Base-by-base conservation (phyloP, 768 basidiomycete species). In the Trametes elegans region DNA sequence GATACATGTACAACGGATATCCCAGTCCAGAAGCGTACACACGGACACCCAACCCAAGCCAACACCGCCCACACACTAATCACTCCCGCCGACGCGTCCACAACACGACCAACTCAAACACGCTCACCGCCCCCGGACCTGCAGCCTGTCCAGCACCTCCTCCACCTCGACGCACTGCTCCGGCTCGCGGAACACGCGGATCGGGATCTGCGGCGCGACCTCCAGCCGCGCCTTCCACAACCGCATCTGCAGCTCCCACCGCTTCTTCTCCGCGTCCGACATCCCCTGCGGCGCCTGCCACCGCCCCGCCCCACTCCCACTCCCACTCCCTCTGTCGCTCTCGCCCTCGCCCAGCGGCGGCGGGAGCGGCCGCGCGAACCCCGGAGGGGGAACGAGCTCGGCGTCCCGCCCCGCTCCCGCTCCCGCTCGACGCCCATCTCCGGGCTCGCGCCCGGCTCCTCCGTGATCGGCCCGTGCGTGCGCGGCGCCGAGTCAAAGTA, bases 121-220 rank as follows among this genome's bases (percentile, higher is more conserved):
- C 31, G 14, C 39, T 45, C 41, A 50, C 24, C 41, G 21, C 11
- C 14, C 41, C n/a, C 40, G 48, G 10, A 48, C 32, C 36, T 55
- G 60, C 39, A 57, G 39, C 47, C 38, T 40, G 24, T 58, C 54
- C 32, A 62, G 35, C 16, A 62, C 49, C 42, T 74, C 70, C 32
- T 70, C 70, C 21, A 76, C 79, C 69, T 92, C 90, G 14, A 78
- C 74, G 65, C 89, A 91, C 62, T 93, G 88, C 58, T 62, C 71
- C 9, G 90, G 85, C 36, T 81, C 68, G 61, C 81, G 77, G 66
- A 93, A 93, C 24, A 91, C 67, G 48, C 88, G 77, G 64, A 92
- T 68, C 18, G 73, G 69, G 9, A 90, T 74, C 59, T 80, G 72
- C 27, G 68, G 61, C 5, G 87, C 85, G 63, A 89, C 79, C 64